phyloP scores from a whole-genome alignment of 176 grass and related monocot species.

The Triticum dicoccoides region DNA sequence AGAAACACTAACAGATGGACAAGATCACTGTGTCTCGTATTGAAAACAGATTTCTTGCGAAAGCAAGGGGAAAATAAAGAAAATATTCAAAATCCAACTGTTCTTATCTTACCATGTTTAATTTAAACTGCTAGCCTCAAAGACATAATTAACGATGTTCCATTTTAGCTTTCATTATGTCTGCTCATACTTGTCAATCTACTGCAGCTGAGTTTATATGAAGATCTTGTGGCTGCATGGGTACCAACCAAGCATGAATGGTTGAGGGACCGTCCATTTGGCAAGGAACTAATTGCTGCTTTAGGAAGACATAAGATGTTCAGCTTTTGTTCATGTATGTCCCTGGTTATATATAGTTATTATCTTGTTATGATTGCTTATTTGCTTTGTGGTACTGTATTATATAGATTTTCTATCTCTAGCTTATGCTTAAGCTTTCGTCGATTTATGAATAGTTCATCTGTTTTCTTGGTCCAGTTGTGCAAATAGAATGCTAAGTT shows the following conservation, averaged over 20 bases:
- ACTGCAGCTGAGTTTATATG: conserved; percentile 93
- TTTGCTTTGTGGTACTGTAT: background rate
- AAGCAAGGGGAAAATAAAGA: too few species aligned
- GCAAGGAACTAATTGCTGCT: conserved; percentile 62
- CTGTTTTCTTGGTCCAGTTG: background rate
- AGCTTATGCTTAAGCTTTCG: background rate
- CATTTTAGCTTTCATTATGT: background rate
- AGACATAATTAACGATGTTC: background rate
- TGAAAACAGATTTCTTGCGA: background rate
- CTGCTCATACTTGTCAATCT: conserved; percentile 32
- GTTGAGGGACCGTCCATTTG: conserved; percentile 65
- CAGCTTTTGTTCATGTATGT: conserved; percentile 91
- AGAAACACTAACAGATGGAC: background rate
- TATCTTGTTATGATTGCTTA: background rate
- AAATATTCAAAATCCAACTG: background rate
- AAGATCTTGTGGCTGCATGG: conserved; percentile 90
- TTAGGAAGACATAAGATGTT: conserved; percentile 81
- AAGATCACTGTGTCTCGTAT: background rate
- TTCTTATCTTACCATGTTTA: background rate
- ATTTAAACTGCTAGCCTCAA: background rate
- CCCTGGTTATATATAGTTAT: background rate
- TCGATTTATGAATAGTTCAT: background rate
- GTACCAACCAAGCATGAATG: conserved; percentile 82
- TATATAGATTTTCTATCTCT: background rate
- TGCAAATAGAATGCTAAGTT: conserved; percentile 21